Conservation (phyloP, 2,329 filamentous ascomycete genomes). For the Fusarium denticulatum region DNA sequence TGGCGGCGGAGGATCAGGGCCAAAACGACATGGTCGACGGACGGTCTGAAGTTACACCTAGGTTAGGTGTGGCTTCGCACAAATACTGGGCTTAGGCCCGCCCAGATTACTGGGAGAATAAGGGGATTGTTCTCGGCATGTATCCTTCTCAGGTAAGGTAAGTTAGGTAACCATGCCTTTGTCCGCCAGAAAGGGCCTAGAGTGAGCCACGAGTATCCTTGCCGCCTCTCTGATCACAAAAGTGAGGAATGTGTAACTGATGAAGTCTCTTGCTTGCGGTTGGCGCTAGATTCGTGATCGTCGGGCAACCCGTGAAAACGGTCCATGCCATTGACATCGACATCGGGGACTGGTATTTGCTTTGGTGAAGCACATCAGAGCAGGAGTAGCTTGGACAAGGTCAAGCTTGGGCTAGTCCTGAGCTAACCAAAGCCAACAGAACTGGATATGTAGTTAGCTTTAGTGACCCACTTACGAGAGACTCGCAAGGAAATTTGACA, state of each 20-base stretch:
- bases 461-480: not conserved
- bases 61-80: slow-evolving; percentile 24
- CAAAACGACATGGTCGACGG: not conserved
- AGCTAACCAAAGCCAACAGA: not conserved
- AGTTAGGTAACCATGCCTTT: slow-evolving; percentile 1
- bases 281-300: not conserved
- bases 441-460: not conserved
- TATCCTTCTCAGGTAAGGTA: not conserved
- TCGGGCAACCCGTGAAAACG: slow-evolving; percentile 19
- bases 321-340: not conserved
- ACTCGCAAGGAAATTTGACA: not conserved
- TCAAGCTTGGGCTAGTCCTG: not conserved
- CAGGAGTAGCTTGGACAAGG: not conserved
- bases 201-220: slow-evolving; percentile 1
- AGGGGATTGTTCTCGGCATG: slow-evolving; percentile 24
- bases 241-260: slow-evolving; percentile 25
- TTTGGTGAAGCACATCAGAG: not conserved
- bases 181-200: not conserved
- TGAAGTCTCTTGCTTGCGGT: slow-evolving; percentile 10
- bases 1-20: slow-evolving; percentile 3
- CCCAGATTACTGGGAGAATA: slow-evolving; percentile 13
- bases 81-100: slow-evolving; percentile 6
- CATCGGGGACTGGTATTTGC: not conserved
- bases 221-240: slow-evolving; percentile 11
- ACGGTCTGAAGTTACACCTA: slow-evolving; percentile 11